Evolutionary conservation across 1,284 basidiomycete genomes (phyloP).

Genomic region (Crepidotus sp.): DNA sequence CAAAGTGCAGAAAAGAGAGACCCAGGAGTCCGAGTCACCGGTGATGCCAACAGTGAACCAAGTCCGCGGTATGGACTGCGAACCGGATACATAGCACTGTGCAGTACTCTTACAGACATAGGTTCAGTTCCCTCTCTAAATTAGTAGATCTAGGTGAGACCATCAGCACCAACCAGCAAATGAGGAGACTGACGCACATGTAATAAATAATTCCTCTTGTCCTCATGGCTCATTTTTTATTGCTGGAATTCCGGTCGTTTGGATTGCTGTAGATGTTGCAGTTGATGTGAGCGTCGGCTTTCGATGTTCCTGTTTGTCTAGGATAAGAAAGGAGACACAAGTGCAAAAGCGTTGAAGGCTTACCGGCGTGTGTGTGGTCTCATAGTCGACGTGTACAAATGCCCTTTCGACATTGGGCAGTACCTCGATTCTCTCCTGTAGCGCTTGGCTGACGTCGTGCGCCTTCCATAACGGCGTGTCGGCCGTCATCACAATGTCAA

Average conservation of each 20-base stretch:
- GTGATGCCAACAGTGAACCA: neutral
- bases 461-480: constrained; percentile 86
- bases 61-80: neutral
- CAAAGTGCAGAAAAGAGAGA: neutral
- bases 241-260: too few relatives aligned
- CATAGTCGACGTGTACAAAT: constrained; percentile 92
- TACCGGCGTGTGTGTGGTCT: constrained; percentile 79
- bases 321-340: neutral
- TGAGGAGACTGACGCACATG: neutral
- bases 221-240: too few relatives aligned
- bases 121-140: constrained; percentile 5
- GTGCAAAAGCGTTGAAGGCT: constrained; percentile 17
- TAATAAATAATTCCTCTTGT: neutral
- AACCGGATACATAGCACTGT: neutral
- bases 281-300: constrained; percentile 19
- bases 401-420: constrained; percentile 87
- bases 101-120: constrained; percentile 1
- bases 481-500: constrained; percentile 90
- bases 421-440: constrained; percentile 92
- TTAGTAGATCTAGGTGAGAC: constrained; percentile 1
- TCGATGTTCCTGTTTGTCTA: constrained; percentile 26
- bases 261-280: neutral
- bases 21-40: neutral
- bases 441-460: constrained; percentile 84
- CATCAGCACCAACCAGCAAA: neutral